Conservation (phyloP, 177 flowering plant genomes). For the Vitis hybrid region DNA sequence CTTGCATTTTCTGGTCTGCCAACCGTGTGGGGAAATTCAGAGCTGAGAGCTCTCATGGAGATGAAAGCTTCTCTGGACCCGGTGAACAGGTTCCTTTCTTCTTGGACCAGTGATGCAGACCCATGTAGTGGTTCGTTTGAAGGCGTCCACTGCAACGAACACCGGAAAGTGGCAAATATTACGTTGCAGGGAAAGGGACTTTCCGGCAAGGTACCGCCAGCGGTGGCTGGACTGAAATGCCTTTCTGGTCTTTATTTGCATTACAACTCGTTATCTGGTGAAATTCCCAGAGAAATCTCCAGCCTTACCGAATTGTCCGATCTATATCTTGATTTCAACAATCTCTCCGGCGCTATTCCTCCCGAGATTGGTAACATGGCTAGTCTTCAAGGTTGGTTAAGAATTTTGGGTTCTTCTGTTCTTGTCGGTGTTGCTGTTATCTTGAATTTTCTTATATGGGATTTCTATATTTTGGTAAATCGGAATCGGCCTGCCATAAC, state of each 20-base stretch:
- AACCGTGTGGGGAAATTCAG: constrained; percentile 46
- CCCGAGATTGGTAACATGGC: constrained; percentile 71
- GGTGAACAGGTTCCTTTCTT: constrained; percentile 48
- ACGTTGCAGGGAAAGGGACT: constrained; percentile 79
- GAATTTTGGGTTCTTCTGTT: background rate
- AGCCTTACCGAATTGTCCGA: constrained; percentile 70
- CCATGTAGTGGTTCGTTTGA: constrained; percentile 70
- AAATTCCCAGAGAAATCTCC: constrained; percentile 72
- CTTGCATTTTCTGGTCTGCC: constrained; percentile 12
- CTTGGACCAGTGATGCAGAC: constrained; percentile 67
- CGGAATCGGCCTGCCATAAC: background rate
- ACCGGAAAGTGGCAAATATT: constrained; percentile 80
- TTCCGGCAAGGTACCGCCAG: constrained; percentile 60
- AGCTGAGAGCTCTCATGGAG: constrained; percentile 71
- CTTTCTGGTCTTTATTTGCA: constrained; percentile 90
- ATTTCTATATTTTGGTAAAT: background rate
- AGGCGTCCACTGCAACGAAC: constrained; percentile 94
- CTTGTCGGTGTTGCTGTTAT: constrained; percentile 3
- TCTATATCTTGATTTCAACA: constrained; percentile 87
- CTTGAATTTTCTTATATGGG: background rate
- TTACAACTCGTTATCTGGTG: constrained; percentile 76
- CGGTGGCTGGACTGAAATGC: constrained; percentile 64
- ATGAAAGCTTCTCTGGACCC: constrained; percentile 78
- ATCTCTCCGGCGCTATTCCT: constrained; percentile 74
- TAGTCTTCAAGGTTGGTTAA: constrained; percentile 78